Base-by-base conservation (phyloP, 176 grass and related monocot species). In the Oryza glaberrima region DNA sequence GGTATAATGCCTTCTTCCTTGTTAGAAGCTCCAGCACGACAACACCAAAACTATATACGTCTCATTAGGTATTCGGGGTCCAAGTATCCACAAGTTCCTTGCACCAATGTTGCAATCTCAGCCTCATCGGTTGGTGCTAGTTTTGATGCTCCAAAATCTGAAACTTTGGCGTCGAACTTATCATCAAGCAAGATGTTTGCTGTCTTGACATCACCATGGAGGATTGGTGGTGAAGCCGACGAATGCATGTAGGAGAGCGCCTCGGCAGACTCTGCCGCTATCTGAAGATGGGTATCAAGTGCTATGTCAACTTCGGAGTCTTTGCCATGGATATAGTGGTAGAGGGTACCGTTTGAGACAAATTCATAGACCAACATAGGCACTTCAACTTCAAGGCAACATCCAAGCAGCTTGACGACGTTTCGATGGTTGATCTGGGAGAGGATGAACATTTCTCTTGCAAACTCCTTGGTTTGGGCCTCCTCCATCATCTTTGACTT, bases 341-440 rank as follows among this genome's bases (percentile, higher is more conserved):
- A 77, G 54, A 93, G 84, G 8, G 81, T 93, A 25, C 88, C 84
- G 9, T 93, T 90, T 12, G 88, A 76, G 28, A 90, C 80, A 38
- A 69, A 93, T 22, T 93, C 85, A 30, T 90, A 93, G 20, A 90
- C 84, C 1, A 93, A 67, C 88, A 90, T 90, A 2, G 91, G 88
- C 9, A 93, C 84, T 38, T 90, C 85, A 0, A 93, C 91, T 25
- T 93, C 91, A 22, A 90, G 86, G 79, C 91, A 93, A 70, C 85
- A 93, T 15, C 88, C 85, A 1, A 88, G 77, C 10, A 93, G 73
- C 77, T 82, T 93, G 1, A 90, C 85, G 0, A 83, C 82, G 56
- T 90, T 93, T 78, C 63, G 80, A n/a, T 93, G 91, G 47, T 90
- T 93, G 82, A 93, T 88, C 76, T 93, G 88, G 1, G 85, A 83